phyloP scores from a whole-genome alignment of 331 rosid species.

The Quercus lobata region DNA sequence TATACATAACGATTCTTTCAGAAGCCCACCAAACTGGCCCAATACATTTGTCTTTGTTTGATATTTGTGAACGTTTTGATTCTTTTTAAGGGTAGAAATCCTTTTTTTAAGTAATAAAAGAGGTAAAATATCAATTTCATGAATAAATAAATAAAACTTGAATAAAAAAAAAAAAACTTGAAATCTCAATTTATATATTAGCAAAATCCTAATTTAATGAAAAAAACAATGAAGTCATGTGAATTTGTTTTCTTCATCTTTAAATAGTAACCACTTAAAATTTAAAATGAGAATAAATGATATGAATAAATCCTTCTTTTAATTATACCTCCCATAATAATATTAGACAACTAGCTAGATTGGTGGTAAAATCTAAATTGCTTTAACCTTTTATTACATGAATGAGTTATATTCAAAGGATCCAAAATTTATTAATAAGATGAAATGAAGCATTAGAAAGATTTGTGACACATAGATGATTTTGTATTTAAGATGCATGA shows the following conservation, averaged over 20 bases:
- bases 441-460: neutral
- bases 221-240: neutral
- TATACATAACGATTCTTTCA: neutral
- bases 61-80: neutral
- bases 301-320: neutral
- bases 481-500: neutral
- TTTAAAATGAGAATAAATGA: neutral
- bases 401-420: neutral
- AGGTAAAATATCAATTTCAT: too few species aligned
- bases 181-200: neutral
- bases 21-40: neutral
- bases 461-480: neutral
- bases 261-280: neutral
- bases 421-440: neutral
- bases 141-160: too few species aligned
- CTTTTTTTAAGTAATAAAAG: too few species aligned
- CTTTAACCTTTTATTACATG: too few species aligned
- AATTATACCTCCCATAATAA: neutral
- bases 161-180: neutral
- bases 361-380: too few species aligned
- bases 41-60: neutral
- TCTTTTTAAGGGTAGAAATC: neutral
- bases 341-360: too few species aligned
- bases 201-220: neutral
- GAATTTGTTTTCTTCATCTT: neutral